phyloP scores from a whole-genome alignment of 495 filamentous ascomycete species.

The Hypoxylon rickii region DNA sequence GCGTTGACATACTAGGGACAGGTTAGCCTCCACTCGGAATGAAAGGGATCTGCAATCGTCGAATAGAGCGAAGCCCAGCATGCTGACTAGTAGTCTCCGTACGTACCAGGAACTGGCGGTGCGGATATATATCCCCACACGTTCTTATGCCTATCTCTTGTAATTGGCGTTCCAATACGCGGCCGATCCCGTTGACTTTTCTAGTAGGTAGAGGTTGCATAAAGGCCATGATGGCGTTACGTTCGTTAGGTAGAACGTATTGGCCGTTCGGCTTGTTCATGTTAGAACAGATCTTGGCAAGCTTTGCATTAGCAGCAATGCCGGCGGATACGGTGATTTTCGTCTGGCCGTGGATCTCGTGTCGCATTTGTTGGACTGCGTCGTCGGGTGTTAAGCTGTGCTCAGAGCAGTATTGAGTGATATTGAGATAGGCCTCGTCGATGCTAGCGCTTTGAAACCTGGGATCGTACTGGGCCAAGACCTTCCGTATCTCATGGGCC shows the following conservation, averaged over 20 bases:
- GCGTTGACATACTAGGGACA: constrained; percentile 17
- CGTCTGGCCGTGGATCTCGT: constrained; percentile 74
- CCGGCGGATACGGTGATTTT: constrained; percentile 92
- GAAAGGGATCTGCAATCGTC: too few species aligned
- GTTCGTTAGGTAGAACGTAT: constrained; percentile 71
- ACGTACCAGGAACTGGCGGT: constrained; percentile 66
- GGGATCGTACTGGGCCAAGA: constrained; percentile 84
- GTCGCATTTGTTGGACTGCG: constrained; percentile 74
- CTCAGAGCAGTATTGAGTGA: constrained; percentile 80
- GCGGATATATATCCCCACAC: constrained; percentile 84
- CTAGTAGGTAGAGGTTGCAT: constrained; percentile 81
- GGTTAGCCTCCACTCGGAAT: constrained; percentile 3
- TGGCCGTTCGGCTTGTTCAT: constrained; percentile 97
- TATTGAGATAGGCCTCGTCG: constrained; percentile 96
- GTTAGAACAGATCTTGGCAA: constrained; percentile 95
- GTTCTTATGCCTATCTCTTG: constrained; percentile 84
- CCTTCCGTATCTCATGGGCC: constrained; percentile 81
- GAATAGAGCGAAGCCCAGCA: too few species aligned
- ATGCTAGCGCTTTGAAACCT: constrained; percentile 91
- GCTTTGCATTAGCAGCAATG: constrained; percentile 87
- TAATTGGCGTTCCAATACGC: constrained; percentile 92
- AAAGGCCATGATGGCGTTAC: constrained; percentile 77
- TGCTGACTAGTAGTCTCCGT: not conserved
- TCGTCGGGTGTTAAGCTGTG: constrained; percentile 71
- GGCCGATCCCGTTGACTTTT: constrained; percentile 91